Evolutionary conservation across 1,139 yeast species (phyloP), one percentile per base, ranked within the genome.

Genomic region (Candida tetrigidarum): DNA sequence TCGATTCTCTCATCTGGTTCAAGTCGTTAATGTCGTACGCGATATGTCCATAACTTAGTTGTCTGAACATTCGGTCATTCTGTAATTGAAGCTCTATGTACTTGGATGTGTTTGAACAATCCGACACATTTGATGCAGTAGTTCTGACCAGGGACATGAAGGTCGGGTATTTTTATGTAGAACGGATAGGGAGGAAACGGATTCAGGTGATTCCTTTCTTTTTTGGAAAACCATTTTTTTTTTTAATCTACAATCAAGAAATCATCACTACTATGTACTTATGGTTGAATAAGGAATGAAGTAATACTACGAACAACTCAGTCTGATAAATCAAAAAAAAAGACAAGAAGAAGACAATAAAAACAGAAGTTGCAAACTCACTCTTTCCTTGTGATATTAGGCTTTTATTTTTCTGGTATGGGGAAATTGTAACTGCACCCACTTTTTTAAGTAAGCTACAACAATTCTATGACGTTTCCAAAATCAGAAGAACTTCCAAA

Each of bases 11-110:
- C 15, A 38, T 11, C 9, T 29, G 12, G 25, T 38, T 29, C 14
- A 38, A 28, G 5, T 38, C 29, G 5, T 20, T 22, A 22, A 28
- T n/a, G 10, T 29, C 28, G 16, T 38, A 38, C n/a, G 14, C 19
- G 5, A 38, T 26, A 16, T 33, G 38, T 27, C 43, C 43, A n/a
- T 41, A 41, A 22, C 43, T 26, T 28, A 41, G 32, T 8, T 35
- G 22, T 14, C 23, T 27, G 8, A 41, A 27, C 15, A 25, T 12
- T 19, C 15, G 33, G n/a, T 41, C 43, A 28, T 41, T 8, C 4
- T 28, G 15, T 19, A 41, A 14, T 35, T 34, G 39, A n/a, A 41
- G 19, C 14, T 35, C 23, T 18, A 41, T 20, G 15, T 26, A 41
- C 8, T 33, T 18, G 5, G 28, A 36, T 4, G 30, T 26, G 18